Evolutionary conservation across 2,329 filamentous ascomycete species (phyloP).

Genomic region (Verticillium albo-atrum): DNA sequence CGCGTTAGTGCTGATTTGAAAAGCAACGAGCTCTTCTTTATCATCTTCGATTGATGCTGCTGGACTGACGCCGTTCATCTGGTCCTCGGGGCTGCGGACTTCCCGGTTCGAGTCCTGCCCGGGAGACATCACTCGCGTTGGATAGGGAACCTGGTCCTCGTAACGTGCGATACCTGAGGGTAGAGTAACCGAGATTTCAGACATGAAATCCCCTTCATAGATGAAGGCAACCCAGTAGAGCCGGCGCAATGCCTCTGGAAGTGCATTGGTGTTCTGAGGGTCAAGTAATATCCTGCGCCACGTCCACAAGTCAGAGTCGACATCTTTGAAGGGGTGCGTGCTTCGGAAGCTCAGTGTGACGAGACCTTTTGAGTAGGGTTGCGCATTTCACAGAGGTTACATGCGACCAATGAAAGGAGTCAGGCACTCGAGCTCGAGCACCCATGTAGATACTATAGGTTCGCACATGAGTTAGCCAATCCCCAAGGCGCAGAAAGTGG

Average conservation of each 20-base stretch:
- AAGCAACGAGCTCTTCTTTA: slow-evolving; percentile 20
- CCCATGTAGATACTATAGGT: slow-evolving; percentile 18
- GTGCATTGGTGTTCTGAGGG: not conserved
- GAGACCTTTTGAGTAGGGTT: slow-evolving; percentile 11
- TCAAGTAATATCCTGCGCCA: not conserved
- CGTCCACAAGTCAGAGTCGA: too few relatives aligned
- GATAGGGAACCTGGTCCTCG: slow-evolving; percentile 20
- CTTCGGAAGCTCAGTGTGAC: not conserved
- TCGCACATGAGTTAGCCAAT: too few relatives aligned
- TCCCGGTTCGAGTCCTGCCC: not conserved
- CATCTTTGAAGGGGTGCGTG: not conserved
- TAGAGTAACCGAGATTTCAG: slow-evolving; percentile 19
- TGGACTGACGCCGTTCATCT: not conserved
- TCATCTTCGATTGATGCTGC: not conserved
- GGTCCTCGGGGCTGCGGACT: too few relatives aligned
- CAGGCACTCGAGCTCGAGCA: slow-evolving; percentile 14
- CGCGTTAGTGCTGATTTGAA: slow-evolving; percentile 24
- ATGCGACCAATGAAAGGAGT: slow-evolving; percentile 20
- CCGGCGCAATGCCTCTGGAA: slow-evolving; percentile 16
- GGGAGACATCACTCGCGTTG: not conserved
- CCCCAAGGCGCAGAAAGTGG: too few relatives aligned
- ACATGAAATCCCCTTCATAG: slow-evolving; percentile 23
- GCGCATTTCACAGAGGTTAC: slow-evolving; percentile 21
- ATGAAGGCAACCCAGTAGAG: slow-evolving; percentile 24
- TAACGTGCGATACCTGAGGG: slow-evolving; percentile 23